Base-by-base conservation (phyloP, 192 early-diverging fungal species). In the Coemansia sp. region DNA sequence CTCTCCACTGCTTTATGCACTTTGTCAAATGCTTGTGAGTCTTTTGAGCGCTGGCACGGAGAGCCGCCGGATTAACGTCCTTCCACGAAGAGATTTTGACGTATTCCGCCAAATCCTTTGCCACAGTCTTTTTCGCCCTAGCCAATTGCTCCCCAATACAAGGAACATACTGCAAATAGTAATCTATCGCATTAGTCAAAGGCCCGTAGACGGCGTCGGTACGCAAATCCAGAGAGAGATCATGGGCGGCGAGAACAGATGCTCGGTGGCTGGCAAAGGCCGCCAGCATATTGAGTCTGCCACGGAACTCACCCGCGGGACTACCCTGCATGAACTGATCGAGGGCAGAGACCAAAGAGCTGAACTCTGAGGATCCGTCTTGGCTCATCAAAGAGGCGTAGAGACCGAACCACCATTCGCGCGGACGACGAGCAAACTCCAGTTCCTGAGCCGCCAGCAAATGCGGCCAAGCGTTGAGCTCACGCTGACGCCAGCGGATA, bases 81-180 rank as follows among this genome's bases (percentile, higher is more conserved):
- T 96, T 97, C 95, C 96, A 99, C 50, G 87, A 92, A 5, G 97
- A 96, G 69, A 99, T 95, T 84, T 94, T 91, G 49, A 99, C 95
- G 69, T 94, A 96, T 65, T 95, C 94, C 53, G 91, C 87, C 76
- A 99, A 86, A 29, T 98, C 95, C 68, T 94, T 95, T 41, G 88
- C 85, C 39, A 99, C 91, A 1, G 94, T 89, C 68, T 92, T 89
- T 46, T 90, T 87, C 3, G 85, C 66, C 15, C 79, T 73, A 1
- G 84, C 84, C 39, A 96, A 68, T 11, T 87, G 85, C n/a, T 79
- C 79, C 10, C 85, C 77, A 24, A 93, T 86, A 39, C 72, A 77
- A 22, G 79, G 71, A 20, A 72, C 64, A 68, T 93, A 98, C 77
- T 95, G 94, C 61, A 73, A 52, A 70, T 97, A 99, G 76, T 97